Conservation (phyloP, 176 grass and related monocot species). For the Carex pumila region DNA sequence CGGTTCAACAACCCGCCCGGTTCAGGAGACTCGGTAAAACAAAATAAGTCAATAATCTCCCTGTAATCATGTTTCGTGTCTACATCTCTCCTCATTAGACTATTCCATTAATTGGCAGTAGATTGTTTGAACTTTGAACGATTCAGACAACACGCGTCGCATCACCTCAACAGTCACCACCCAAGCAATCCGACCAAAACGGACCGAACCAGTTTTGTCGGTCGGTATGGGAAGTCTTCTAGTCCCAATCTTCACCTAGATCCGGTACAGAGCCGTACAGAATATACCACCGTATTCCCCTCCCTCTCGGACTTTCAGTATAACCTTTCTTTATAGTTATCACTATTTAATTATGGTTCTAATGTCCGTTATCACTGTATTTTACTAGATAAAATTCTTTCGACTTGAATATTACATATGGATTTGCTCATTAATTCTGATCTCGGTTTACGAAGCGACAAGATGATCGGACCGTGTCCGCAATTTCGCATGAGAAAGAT, state of each 20-base stretch:
- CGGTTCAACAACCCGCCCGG: not conserved
- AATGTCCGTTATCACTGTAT: not conserved
- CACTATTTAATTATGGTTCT: no score
- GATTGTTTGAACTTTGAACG: not conserved
- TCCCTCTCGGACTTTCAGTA: no score
- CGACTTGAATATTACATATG: not conserved
- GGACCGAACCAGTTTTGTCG: not conserved
- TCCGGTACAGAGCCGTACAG: not conserved
- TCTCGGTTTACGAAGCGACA: not conserved
- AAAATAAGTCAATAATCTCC: not conserved
- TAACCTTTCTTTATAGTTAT: no score
- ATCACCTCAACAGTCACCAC: not conserved
- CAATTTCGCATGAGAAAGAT: constrained; percentile 4
- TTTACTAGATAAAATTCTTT: not conserved
- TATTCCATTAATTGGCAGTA: not conserved
- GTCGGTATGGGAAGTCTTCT: not conserved
- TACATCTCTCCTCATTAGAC: not conserved
- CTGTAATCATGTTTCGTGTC: not conserved
- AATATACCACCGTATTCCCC: not conserved
- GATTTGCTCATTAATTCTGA: not conserved
- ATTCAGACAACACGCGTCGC: constrained; percentile 12
- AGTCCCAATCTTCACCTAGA: not conserved
- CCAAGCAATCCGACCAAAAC: not conserved
- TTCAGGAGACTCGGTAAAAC: not conserved
- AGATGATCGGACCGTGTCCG: not conserved